Percentiles rank a stretch among this genome's conserved stretches.
Evolutionary conservation across 306 rosid species (phyloP).

Genomic region (Pterocarpus santalinus): DNA sequence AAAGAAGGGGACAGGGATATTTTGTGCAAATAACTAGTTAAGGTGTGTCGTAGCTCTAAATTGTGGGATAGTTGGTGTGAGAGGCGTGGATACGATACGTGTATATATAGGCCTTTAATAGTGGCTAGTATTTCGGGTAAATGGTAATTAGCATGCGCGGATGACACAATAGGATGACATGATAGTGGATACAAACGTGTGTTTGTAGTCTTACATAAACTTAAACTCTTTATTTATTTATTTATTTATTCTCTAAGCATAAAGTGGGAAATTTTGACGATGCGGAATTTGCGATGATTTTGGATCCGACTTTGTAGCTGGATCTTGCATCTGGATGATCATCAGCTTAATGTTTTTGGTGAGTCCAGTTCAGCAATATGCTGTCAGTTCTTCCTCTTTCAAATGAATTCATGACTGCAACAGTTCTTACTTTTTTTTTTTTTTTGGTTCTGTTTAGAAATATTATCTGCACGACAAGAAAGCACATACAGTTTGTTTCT

Average conservation of each 20-base stretch:
- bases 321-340: neutral
- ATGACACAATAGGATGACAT: neutral
- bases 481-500: too few species aligned
- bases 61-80: neutral
- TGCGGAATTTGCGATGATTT: conserved; percentile 8
- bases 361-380: neutral
- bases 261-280: neutral
- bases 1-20: neutral
- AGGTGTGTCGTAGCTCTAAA: neutral
- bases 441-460: neutral
- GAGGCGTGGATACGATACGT: neutral
- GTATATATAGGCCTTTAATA: conserved; percentile 29
- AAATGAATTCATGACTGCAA: too few species aligned
- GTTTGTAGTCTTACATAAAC: neutral
- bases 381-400: neutral
- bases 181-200: neutral
- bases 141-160: neutral
- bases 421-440: too few species aligned
- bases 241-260: too few species aligned
- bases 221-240: too few species aligned
- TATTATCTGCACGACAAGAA: neutral
- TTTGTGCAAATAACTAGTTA: neutral
- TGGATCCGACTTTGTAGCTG: neutral
- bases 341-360: neutral
- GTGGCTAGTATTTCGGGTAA: conserved; percentile 21